A percentile compares a stretch with the other conserved stretches of the same genome.
phyloP scores from a whole-genome alignment of 2,329 filamentous ascomycete genomes.

The Fusarium coicis region DNA sequence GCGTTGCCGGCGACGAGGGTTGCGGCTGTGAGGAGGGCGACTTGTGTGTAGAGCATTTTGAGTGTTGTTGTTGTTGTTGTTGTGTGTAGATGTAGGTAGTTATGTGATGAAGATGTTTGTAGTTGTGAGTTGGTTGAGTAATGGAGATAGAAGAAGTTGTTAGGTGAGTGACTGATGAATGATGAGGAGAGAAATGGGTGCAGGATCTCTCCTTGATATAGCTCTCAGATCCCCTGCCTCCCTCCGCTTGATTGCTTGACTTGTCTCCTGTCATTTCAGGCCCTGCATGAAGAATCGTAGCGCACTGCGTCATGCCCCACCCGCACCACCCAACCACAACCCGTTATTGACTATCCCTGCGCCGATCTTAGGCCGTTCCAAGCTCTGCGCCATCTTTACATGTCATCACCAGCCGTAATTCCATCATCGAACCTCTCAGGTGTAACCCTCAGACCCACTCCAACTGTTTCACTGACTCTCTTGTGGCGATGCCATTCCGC shows the following conservation, averaged over 20 bases:
- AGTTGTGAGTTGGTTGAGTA: background rate
- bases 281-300: slow-evolving; percentile 9
- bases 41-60: slow-evolving; percentile 42
- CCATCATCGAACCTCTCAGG: background rate
- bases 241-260: slow-evolving; percentile 5
- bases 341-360: background rate
- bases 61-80: slow-evolving; percentile 3
- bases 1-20: slow-evolving; percentile 34
- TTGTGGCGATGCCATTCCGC: slow-evolving; percentile 23
- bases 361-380: slow-evolving; percentile 12
- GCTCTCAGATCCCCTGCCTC: slow-evolving; percentile 1
- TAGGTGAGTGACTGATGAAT: background rate
- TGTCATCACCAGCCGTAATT: slow-evolving; percentile 28
- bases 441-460: slow-evolving; percentile 1
- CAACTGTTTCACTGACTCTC: background rate
- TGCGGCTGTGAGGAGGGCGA: slow-evolving; percentile 36
- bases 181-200: background rate
- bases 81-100: background rate
- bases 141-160: too few relatives aligned
- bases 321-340: background rate
- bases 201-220: slow-evolving; percentile 26
- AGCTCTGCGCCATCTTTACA: slow-evolving; percentile 28
- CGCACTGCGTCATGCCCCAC: slow-evolving; percentile 23
- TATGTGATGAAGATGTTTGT: background rate
- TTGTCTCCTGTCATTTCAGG: slow-evolving; percentile 8